Evolutionary conservation across 345 rosid species (phyloP).

Genomic region (Gynandropsis gynandra): DNA sequence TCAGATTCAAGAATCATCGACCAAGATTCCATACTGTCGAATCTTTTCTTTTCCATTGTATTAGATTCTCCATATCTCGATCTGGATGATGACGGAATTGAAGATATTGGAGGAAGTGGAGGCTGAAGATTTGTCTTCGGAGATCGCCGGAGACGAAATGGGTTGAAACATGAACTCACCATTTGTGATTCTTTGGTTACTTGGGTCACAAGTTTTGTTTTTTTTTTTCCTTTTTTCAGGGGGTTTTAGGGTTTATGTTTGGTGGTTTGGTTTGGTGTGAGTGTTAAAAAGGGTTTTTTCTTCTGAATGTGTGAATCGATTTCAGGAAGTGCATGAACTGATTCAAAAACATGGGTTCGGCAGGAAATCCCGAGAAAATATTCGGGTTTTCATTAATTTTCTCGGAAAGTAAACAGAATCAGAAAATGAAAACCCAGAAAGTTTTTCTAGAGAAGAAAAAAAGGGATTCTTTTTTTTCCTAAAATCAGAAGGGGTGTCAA

Average conservation of each 20-base stretch:
- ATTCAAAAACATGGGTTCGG: constrained; percentile 80
- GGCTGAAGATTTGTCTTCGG: constrained; percentile 38
- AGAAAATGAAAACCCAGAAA: constrained; percentile 15
- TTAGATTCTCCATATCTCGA: constrained; percentile 46
- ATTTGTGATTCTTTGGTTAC: constrained; percentile 31
- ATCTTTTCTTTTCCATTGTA: constrained; percentile 84
- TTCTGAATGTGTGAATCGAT: constrained; percentile 89
- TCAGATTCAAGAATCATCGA: constrained; percentile 95
- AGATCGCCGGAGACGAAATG: constrained; percentile 51
- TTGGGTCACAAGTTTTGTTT: constrained; percentile 21
- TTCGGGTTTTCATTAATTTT: constrained; percentile 49
- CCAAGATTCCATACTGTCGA: constrained; percentile 97
- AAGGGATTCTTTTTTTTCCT: not conserved
- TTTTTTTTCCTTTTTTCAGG: not conserved
- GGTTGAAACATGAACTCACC: constrained; percentile 73
- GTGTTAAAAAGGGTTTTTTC: constrained; percentile 43
- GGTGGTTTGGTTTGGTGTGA: not conserved
- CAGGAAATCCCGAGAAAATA: constrained; percentile 22
- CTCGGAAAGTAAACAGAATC: constrained; percentile 18
- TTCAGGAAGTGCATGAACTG: constrained; percentile 96
- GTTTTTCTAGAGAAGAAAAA: not conserved
- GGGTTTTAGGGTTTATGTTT: constrained; percentile 13
- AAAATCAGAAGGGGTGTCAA: constrained; percentile 16
- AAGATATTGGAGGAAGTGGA: constrained; percentile 9
- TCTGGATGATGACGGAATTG: constrained; percentile 52